phyloP scores from a whole-genome alignment of 306 rosid species.

The Vigna mungo region DNA sequence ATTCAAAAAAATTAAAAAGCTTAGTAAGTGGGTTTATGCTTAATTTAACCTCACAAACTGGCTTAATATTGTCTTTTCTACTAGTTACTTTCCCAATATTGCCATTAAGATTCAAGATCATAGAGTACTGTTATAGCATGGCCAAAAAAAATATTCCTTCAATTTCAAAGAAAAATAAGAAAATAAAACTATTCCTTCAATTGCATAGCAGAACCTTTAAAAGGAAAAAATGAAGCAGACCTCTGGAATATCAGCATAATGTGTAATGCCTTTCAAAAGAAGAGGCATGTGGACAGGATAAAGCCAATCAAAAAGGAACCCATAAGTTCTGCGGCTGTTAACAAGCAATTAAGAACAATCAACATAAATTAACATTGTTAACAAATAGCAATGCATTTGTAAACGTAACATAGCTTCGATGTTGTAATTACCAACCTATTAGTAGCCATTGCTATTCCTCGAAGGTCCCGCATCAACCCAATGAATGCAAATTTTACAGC shows the following conservation, averaged over 20 bases:
- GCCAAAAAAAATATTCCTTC: constrained; percentile 11
- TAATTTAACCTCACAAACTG: no score
- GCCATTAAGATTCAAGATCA: background rate
- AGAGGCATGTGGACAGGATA: constrained; percentile 84
- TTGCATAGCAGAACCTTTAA: constrained; percentile 1
- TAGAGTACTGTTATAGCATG: background rate
- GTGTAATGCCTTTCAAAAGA: constrained; percentile 75
- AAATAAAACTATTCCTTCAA: constrained; percentile 17
- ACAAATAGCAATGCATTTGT: constrained; percentile 1
- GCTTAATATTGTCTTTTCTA: background rate
- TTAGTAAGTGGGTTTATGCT: no score
- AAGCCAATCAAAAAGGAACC: constrained; percentile 93
- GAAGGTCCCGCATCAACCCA: constrained; percentile 59
- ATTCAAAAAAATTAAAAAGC: no score
- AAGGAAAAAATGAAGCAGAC: constrained; percentile 50
- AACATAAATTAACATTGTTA: constrained; percentile 17
- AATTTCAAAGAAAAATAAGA: background rate
- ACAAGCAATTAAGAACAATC: constrained; percentile 34
- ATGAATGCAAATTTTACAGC: constrained; percentile 52
- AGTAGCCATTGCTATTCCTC: constrained; percentile 59
- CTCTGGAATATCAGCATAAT: constrained; percentile 87
- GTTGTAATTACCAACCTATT: constrained; percentile 48
- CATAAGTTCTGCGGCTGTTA: constrained; percentile 81
- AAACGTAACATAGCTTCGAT: background rate
- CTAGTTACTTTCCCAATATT: background rate